Evolutionary conservation across 2,329 filamentous ascomycete species (phyloP), one percentile per base, ranked within the genome.

Genomic region (Neurospora sp.): DNA sequence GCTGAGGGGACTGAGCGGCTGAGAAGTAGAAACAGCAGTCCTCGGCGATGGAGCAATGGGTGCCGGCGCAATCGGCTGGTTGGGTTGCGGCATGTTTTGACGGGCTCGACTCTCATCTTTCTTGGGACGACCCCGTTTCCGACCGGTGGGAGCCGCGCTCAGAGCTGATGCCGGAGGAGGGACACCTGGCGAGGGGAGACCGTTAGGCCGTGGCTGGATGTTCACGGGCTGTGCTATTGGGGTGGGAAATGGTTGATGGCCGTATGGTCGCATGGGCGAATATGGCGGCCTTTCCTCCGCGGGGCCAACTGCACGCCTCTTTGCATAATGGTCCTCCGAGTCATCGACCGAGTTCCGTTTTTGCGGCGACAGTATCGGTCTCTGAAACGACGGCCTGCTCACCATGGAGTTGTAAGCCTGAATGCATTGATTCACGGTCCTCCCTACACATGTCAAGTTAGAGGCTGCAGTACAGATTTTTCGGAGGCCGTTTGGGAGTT

Each of bases 371-470:
- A 77, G 72, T 58, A 72, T 71, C 36, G 76, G 76, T 36, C 76
- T 74, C 36, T 73, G 75, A 66, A 77, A 70, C 4, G 74, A 10
- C 36, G 28, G 74, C 46, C 71, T 72, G 68, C 75, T 73, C 68
- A 78, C 75, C 78, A 81, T 78, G 70, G 62, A 66, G 67, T 75
- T 75, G n/a, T 76, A 76, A 9, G 78, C 78, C 66, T 75, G 74
- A 33, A 75, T 72, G 70, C 79, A 80, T 70, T 80, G 78, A 39
- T 76, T 76, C 74, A 80, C 74, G 67, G 77, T 80, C 40, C 79
- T 78, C 23, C 79, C 79, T 81, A 73, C 66, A 46, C 10, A 69
- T 15, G 67, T 69, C 42, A n/a, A 19, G 72, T 74, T 71, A 74
- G 69, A 58, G 69, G 68, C 62, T 39, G 66, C 69, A 39, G 38